Base-by-base conservation (phyloP, 768 basidiomycete species). In the Arthromyces matolae region DNA sequence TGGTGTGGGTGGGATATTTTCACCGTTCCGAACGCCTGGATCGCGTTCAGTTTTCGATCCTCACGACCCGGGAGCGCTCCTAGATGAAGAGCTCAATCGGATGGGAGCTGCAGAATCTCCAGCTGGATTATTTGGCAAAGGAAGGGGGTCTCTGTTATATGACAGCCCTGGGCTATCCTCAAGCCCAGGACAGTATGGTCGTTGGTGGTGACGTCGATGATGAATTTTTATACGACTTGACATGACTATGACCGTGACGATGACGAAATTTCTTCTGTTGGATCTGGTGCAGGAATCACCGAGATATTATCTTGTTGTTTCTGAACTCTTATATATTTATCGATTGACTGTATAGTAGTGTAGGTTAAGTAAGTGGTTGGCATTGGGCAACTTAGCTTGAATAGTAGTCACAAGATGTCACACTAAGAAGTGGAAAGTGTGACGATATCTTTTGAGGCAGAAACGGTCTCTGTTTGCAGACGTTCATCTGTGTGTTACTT, bases 81-180 rank as follows among this genome's bases (percentile, higher is more conserved):
- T 90, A 19, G 84, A 88, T 39, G 89, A 90, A 40, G 89, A 91
- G 49, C 68, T 91, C 45, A 77, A 73, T 39, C 69, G 82, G 47
- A 64, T 80, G 48, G 72, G 74, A 49, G 71, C 64, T 23, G 75
- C 74, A 18, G 82, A 83, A 28, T 88, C 85, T 57, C 87, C 86
- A 0, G 73, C 67, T 0, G 85, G 86, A 1, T 58, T 88, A 41
- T 90, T 80, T 62, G 88, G 81, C 33, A 75, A 76, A 53, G 74
- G 72, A 14, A 70, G 71, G 23, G 73, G 75, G 28, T 63, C 68
- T 1, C 58, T 85, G 53, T 58, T 89, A 56, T 90, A 88, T 55
- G 83, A 87, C 53, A 89, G 86, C 61, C 88, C 88, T n/a, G 81
- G 77, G 39, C 51, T 74, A 50, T 57, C 73, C 37, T 67, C 64